A percentile compares a stretch with the other conserved stretches of the same genome.
phyloP scores from a whole-genome alignment of 2,329 filamentous ascomycete species.

The Colletotrichum truncatum region DNA sequence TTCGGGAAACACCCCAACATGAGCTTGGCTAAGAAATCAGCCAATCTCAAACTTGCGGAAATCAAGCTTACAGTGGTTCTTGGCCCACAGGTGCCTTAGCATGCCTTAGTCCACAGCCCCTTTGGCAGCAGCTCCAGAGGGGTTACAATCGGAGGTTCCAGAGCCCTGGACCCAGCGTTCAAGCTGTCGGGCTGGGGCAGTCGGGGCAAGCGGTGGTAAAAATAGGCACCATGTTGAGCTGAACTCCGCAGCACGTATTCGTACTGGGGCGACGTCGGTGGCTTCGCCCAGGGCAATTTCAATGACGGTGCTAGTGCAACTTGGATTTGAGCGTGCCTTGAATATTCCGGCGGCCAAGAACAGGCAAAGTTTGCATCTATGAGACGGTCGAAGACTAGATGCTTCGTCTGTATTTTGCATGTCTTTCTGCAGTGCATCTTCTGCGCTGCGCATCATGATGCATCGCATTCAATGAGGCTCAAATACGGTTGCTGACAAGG shows the following conservation, averaged over 20 bases:
- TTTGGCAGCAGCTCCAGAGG: neutral
- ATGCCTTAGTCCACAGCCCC: neutral
- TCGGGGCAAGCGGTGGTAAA: conserved; percentile 12
- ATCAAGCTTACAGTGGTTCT: neutral
- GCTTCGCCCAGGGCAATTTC: conserved; percentile 8
- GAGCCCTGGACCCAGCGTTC: conserved; percentile 1
- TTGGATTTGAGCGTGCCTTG: no score
- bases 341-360: neutral
- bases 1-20: neutral
- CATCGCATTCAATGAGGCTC: conserved; percentile 1
- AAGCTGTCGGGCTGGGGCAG: neutral
- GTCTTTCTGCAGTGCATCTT: no score
- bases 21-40: neutral
- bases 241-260: neutral
- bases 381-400: neutral
- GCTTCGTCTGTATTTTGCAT: neutral
- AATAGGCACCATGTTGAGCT: conserved; percentile 3
- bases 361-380: neutral
- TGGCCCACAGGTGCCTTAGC: neutral
- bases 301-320: neutral
- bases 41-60: neutral
- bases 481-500: conserved; percentile 11
- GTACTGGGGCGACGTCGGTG: conserved; percentile 4
- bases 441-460: no score
- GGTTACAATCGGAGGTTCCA: conserved; percentile 3